phyloP scores from a whole-genome alignment of 2,329 filamentous ascomycete genomes.

The Aspergillus brunneoviolaceus region DNA sequence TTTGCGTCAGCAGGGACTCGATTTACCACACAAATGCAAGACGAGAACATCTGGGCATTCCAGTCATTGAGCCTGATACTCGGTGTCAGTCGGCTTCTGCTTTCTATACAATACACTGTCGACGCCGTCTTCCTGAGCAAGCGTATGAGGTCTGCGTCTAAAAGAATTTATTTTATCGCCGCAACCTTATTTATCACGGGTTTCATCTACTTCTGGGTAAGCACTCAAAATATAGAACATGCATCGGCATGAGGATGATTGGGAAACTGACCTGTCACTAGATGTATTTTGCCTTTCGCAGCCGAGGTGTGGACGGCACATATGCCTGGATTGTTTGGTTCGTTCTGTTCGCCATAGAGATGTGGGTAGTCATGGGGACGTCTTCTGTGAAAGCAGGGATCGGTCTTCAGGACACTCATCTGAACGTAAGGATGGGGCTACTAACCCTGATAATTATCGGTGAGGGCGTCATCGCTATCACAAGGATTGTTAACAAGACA shows the following conservation, averaged over 20 bases:
- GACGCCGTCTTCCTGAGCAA: slow-evolving; percentile 29
- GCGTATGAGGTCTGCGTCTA: slow-evolving; percentile 27
- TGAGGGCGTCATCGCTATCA: slow-evolving; percentile 64
- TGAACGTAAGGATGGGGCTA: slow-evolving; percentile 63
- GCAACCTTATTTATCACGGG: slow-evolving; percentile 30
- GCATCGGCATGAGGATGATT: not conserved
- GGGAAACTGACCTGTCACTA: slow-evolving; percentile 15
- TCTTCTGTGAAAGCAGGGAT: slow-evolving; percentile 58
- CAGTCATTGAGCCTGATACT: slow-evolving; percentile 46
- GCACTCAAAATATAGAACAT: slow-evolving; percentile 1
- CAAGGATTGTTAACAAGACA: slow-evolving; percentile 55
- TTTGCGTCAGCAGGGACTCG: slow-evolving; percentile 60
- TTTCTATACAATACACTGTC: slow-evolving; percentile 56
- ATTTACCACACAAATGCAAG: slow-evolving; percentile 43
- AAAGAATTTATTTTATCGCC: slow-evolving; percentile 31
- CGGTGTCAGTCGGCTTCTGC: slow-evolving; percentile 53
- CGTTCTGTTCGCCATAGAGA: slow-evolving; percentile 55
- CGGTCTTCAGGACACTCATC: slow-evolving; percentile 61
- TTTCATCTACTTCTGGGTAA: slow-evolving; percentile 30
- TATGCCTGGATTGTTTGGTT: slow-evolving; percentile 56
- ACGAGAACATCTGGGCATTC: slow-evolving; percentile 47
- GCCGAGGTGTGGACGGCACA: slow-evolving; percentile 19
- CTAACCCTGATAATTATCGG: slow-evolving; percentile 67
- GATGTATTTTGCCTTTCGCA: slow-evolving; percentile 38
- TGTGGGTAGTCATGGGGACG: slow-evolving; percentile 51